phyloP scores from a whole-genome alignment of 1,139 yeast genomes.

The Taphrina wiesneri region DNA sequence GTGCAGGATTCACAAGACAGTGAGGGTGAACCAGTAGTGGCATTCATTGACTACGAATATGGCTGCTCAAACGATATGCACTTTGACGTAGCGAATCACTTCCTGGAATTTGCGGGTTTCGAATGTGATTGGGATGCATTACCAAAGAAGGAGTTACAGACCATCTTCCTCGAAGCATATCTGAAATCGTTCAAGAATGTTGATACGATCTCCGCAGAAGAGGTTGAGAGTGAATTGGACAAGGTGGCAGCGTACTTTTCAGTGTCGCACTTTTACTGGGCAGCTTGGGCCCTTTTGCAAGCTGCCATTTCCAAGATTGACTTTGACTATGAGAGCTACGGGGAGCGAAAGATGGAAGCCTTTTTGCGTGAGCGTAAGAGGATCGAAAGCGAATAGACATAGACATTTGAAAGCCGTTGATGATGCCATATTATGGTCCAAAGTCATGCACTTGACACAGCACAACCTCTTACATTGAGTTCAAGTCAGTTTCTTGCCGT shows the following conservation, averaged over 20 bases:
- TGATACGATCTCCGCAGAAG: not conserved
- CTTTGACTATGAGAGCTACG: conserved; percentile 59
- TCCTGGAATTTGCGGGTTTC: conserved; percentile 86
- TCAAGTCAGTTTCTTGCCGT: not conserved
- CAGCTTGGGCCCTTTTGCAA: conserved; percentile 80
- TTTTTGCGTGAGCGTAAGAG: not conserved
- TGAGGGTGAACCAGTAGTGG: conserved; percentile 43
- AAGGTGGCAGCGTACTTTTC: conserved; percentile 8
- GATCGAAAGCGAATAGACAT: not conserved
- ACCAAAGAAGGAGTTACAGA: conserved; percentile 12
- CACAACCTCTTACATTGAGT: no score
- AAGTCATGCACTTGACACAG: no score
- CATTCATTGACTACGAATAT: conserved; percentile 79
- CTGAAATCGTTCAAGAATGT: conserved; percentile 1
- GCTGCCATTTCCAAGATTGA: conserved; percentile 69
- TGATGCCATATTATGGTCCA: not conserved
- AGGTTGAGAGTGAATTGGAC: not conserved
- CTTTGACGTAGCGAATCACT: conserved; percentile 81
- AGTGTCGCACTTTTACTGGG: conserved; percentile 43
- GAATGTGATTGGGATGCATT: conserved; percentile 54
- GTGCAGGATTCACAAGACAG: conserved; percentile 40
- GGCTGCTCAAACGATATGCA: conserved; percentile 79
- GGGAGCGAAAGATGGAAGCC: conserved; percentile 20
- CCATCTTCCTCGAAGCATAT: conserved; percentile 9
- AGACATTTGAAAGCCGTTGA: not conserved